These are phyloP conservation scores for Aspergillus sp. DNA, from an alignment of 2,329 filamentous ascomycete species.

Conservation along the genomic window DNA sequence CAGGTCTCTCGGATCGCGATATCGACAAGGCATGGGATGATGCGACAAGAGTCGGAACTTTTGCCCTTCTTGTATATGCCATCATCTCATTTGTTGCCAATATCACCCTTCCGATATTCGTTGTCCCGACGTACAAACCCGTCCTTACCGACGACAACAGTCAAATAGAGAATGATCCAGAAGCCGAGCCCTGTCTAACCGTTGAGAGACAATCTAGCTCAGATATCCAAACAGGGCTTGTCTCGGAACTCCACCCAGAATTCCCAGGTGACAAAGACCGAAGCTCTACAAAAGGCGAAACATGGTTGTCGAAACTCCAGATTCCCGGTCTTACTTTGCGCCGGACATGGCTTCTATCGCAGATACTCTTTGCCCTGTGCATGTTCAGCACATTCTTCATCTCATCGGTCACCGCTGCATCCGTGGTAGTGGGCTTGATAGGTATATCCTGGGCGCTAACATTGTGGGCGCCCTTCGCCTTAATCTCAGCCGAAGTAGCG, in stretches of 20 bases:
- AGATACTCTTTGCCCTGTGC: constrained; percentile 76
- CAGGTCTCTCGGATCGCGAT: constrained; percentile 72
- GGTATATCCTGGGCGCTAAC: constrained; percentile 92
- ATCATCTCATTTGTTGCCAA: constrained; percentile 80
- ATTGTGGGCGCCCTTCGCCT: constrained; percentile 91
- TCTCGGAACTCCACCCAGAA: constrained; percentile 32
- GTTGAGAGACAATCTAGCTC: constrained; percentile 32
- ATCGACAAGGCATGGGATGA: constrained; percentile 79
- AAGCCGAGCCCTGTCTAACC: constrained; percentile 19
- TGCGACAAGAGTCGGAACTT: constrained; percentile 82
- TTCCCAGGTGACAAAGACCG: constrained; percentile 11
- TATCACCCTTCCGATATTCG: constrained; percentile 79
- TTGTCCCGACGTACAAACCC: constrained; percentile 70
- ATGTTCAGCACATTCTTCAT: constrained; percentile 86
- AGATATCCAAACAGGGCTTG: constrained; percentile 29
- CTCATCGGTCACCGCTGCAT: constrained; percentile 68
- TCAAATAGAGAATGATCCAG: constrained; percentile 9
- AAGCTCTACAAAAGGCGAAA: constrained; percentile 19
- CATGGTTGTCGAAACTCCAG: constrained; percentile 61
- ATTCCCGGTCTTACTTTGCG: constrained; percentile 85
- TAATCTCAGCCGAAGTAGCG: constrained; percentile 90
- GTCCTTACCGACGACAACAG: constrained; percentile 12
- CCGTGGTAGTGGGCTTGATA: constrained; percentile 73
- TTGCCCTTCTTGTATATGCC: constrained; percentile 85
- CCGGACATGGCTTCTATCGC: constrained; percentile 80